phyloP scores from a whole-genome alignment of 352 stramenopile genomes.

The Globisporangium barbulae region DNA sequence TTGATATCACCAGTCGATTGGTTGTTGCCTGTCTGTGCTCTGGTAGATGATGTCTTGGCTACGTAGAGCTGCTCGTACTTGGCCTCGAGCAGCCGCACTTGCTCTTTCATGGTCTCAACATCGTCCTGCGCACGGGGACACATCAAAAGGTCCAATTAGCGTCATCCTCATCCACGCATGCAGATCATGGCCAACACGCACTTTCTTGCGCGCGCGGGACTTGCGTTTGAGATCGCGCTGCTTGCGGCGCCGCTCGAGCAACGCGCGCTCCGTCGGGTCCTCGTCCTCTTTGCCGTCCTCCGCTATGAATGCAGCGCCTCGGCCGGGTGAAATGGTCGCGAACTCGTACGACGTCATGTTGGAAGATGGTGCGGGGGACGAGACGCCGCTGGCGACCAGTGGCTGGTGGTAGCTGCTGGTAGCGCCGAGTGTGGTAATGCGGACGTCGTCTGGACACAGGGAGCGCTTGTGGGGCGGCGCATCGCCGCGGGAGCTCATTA shows the following conservation, averaged over 20 bases:
- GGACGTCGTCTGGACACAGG: background rate
- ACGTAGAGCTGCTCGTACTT: constrained; percentile 27
- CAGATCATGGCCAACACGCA: background rate
- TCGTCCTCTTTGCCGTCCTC: background rate
- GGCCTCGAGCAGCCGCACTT: constrained; percentile 31
- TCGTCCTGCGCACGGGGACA: constrained; percentile 23
- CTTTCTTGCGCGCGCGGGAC: constrained; percentile 19
- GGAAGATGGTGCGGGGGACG: background rate
- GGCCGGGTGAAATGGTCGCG: constrained; percentile 12
- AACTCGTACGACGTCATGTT: constrained; percentile 7
- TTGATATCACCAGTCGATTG: background rate
- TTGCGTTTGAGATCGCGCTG: constrained; percentile 21
- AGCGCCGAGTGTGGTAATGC: background rate
- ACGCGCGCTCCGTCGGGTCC: background rate
- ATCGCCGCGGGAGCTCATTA: background rate
- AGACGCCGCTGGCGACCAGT: background rate
- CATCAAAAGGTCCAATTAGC: background rate
- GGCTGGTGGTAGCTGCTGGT: background rate
- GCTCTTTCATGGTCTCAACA: constrained; percentile 38
- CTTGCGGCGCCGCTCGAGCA: constrained; percentile 18
- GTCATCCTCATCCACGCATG: background rate
- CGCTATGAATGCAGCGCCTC: background rate
- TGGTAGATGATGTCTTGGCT: constrained; percentile 15
- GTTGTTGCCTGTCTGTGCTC: constrained; percentile 11
- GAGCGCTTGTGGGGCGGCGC: too few relatives aligned